Evolutionary conservation across 305 asterid species (phyloP), one percentile per base, ranked within the genome.

Genomic region (Rubia balearica): DNA sequence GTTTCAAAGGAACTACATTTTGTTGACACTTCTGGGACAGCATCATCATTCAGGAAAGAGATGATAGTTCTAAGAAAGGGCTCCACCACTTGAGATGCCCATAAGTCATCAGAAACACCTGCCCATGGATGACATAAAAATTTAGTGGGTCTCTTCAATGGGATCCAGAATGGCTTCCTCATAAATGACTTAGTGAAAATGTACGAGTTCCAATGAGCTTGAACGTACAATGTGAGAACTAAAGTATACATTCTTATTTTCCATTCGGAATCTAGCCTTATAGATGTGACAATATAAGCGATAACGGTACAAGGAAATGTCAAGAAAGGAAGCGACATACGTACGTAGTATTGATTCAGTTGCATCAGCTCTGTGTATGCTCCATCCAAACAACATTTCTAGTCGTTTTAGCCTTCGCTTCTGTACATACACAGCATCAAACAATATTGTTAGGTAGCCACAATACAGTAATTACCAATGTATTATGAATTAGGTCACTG

Each of bases 351-450:
- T 21, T 78, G 92, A 78, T 61, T 83, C 78, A 59, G 98, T 89
- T 77, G 88, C 89, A 67, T 94, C 97, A 36, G 89, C 71, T 68
- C 69, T 83, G 76, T 86, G 86, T 74, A 93, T 87, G 71, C 74
- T 74, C 98, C 98, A 93, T 30, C 95, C 97, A 70, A 85, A 91
- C 74, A 89, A 80, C 84, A 81, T 76, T 77, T 89, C 88, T 76
- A 94, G 90, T 63, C 92, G 83, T 71, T 74, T 79, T 36, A 94
- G 71, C 84, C 97, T 87, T 81, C 99, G 83, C 84, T 74, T 88
- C 99, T 94, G 95, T 64, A 65, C 76, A 69, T 45, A 73, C 61
- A 66, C 57, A 17, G 59, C 56, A 56, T 63, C 55, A 40, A 71
- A 71, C 17, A 36, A 14, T 17, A 33, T 16, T 12, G 0, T 12